phyloP scores from a whole-genome alignment of 352 stramenopile genomes.

The Globisporangium irregulare region DNA sequence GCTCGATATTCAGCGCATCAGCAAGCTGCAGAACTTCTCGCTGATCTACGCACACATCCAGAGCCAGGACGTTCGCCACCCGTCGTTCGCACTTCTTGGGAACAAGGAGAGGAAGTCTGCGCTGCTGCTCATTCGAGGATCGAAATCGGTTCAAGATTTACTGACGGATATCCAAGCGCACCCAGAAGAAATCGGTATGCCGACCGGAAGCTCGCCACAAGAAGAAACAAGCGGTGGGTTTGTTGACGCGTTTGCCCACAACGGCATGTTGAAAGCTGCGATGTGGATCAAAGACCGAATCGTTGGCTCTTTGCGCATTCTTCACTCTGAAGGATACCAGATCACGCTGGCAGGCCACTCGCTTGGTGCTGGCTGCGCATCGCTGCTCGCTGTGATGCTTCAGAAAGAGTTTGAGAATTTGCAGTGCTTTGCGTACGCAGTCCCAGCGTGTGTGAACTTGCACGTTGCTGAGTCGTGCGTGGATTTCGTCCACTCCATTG shows the following conservation, averaged over 20 bases:
- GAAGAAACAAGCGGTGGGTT: conserved; percentile 62
- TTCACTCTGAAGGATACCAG: conserved; percentile 76
- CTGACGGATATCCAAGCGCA: conserved; percentile 85
- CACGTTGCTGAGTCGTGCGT: conserved; percentile 73
- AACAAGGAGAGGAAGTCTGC: conserved; percentile 81
- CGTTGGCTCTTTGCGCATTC: conserved; percentile 62
- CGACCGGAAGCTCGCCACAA: conserved; percentile 30
- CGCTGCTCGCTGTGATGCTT: conserved; percentile 79
- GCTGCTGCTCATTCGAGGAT: conserved; percentile 76
- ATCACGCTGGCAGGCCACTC: conserved; percentile 83
- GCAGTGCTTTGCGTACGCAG: conserved; percentile 84
- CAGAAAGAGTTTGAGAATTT: conserved; percentile 83
- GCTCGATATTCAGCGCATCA: conserved; percentile 83
- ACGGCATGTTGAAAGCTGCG: conserved; percentile 82
- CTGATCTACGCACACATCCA: conserved; percentile 83
- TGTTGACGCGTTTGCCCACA: conserved; percentile 84
- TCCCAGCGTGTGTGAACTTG: conserved; percentile 81
- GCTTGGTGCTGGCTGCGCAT: conserved; percentile 71
- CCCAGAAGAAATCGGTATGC: conserved; percentile 64
- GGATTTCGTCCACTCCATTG: conserved; percentile 79
- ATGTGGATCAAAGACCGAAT: conserved; percentile 89
- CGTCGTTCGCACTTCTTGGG: conserved; percentile 74
- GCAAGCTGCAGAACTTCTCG: conserved; percentile 70
- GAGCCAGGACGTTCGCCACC: conserved; percentile 75
- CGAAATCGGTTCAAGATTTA: conserved; percentile 84